Conservation (phyloP, 2,329 filamentous ascomycete genomes). For the Monosporascus sp. region DNA sequence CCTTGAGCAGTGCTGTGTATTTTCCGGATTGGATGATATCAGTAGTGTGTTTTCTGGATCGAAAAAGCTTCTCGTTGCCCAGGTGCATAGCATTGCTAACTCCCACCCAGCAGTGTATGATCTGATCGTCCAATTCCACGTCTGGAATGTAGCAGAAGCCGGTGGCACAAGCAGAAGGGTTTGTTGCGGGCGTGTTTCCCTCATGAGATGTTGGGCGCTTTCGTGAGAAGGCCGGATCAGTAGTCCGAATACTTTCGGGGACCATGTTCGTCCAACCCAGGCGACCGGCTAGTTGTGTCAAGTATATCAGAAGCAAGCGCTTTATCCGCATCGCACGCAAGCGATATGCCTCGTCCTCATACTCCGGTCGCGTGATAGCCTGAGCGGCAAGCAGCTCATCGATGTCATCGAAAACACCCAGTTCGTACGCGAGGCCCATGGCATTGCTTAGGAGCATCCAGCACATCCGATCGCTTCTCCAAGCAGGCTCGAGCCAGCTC, state of each 20-base stretch:
- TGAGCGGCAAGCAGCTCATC: slow-evolving; percentile 61
- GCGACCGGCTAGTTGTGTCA: slow-evolving; percentile 88
- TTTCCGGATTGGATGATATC: slow-evolving; percentile 81
- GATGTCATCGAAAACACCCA: slow-evolving; percentile 91
- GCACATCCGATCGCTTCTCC: slow-evolving; percentile 91
- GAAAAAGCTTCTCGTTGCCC: slow-evolving; percentile 84
- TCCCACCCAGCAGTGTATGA: slow-evolving; percentile 85
- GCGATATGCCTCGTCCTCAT: slow-evolving; percentile 71
- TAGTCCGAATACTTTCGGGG: slow-evolving; percentile 58
- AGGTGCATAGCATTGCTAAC: slow-evolving; percentile 90
- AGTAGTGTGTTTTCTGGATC: slow-evolving; percentile 79
- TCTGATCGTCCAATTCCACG: slow-evolving; percentile 61
- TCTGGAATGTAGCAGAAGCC: slow-evolving; percentile 63
- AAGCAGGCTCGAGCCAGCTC: slow-evolving; percentile 93
- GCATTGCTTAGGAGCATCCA: slow-evolving; percentile 96
- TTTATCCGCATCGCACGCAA: slow-evolving; percentile 77
- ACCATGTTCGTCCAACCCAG: slow-evolving; percentile 94
- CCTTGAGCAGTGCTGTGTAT: slow-evolving; percentile 74
- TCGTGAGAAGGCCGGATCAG: slow-evolving; percentile 50
- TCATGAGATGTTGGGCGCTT: slow-evolving; percentile 46
- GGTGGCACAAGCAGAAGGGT: slow-evolving; percentile 49
- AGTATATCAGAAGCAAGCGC: slow-evolving; percentile 80
- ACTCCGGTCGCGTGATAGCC: slow-evolving; percentile 56
- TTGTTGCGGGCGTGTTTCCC: slow-evolving; percentile 56
- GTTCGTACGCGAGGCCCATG: slow-evolving; percentile 83